Evolutionary conservation across 1,284 basidiomycete genomes (phyloP), one percentile per base, ranked within the genome.

Genomic region (Cryptococcus sp.): DNA sequence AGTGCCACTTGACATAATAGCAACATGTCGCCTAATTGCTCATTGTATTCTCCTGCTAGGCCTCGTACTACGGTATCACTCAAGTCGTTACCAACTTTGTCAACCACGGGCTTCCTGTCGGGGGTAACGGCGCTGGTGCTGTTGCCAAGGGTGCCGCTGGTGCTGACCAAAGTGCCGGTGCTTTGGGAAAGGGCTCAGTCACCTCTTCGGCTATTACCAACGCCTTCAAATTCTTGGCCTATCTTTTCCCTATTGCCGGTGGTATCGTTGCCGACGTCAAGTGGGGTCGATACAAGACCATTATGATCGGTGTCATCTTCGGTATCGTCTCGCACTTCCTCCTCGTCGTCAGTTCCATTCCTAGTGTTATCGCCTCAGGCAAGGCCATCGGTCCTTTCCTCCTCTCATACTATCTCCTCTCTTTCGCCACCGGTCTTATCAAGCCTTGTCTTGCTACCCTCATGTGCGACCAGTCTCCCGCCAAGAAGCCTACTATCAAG

Each of bases 261-360:
- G 73, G 69, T 52, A 89, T 86, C 69, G 78, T 90, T 47, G 87
- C 88, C 19, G 88, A 89, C 69, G 84, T 86, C 8, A 81, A 84
- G 52, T 85, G 83, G 81, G 88, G 88, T 43, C 84, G 88, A n/a
- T 89, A 83, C 82, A 88, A 87, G 74, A 89, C 88, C 1, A 82
- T 89, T 62, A 83, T 82, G 64, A 74, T 83, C 58, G 77, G 77
- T 38, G 69, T 63, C 5, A 59, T 57, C 26, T 55, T 78, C 46
- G 77, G 77, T 44, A 64, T 58, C 26, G 29, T 76, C 46, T 68
- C 76, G 19, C 75, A 78, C 64, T 52, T 77, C 34, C 50, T 77
- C 52, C 67, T 77, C 45, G 66, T 75, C 52, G 65, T 77, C 46
- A 66, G 74, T 13, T 72, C 74, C 43, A 73, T 79, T 45, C 78